A percentile compares a stretch with the other conserved stretches of the same genome.
Conservation (phyloP, 2,329 filamentous ascomycete species). For the Aspergillus sp. region DNA sequence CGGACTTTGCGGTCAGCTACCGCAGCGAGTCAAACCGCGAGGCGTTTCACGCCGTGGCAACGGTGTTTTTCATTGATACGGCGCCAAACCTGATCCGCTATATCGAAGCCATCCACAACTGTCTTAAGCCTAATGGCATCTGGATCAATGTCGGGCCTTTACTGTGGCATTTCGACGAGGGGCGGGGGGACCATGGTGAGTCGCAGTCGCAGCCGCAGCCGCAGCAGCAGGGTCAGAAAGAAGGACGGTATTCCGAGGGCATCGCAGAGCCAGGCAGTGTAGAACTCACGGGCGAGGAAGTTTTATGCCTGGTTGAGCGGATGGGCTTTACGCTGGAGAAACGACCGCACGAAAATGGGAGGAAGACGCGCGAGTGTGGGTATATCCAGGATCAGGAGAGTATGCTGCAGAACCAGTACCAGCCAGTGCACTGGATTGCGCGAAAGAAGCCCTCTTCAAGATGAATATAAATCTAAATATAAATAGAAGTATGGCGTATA, state of each 20-base stretch:
- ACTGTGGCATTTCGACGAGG: slow-evolving; percentile 88
- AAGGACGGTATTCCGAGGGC: slow-evolving; percentile 39
- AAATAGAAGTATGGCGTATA: neutral
- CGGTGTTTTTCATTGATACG: slow-evolving; percentile 95
- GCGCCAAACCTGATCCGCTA: slow-evolving; percentile 89
- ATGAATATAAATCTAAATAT: neutral
- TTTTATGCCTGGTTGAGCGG: slow-evolving; percentile 62
- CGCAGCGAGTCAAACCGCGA: slow-evolving; percentile 52
- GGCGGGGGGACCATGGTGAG: neutral
- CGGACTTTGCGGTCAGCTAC: slow-evolving; percentile 88
- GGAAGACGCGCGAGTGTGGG: slow-evolving; percentile 38
- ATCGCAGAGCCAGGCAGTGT: slow-evolving; percentile 86
- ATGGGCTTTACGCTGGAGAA: slow-evolving; percentile 70
- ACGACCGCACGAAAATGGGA: slow-evolving; percentile 48
- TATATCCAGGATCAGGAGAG: slow-evolving; percentile 81
- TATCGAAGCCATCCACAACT: slow-evolving; percentile 71
- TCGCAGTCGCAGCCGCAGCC: slow-evolving; percentile 11
- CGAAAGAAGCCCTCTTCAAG: slow-evolving; percentile 48
- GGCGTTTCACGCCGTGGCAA: slow-evolving; percentile 71
- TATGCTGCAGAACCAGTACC: slow-evolving; percentile 79
- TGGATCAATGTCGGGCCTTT: slow-evolving; percentile 87
- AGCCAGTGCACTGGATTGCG: slow-evolving; percentile 76
- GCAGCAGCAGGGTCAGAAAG: slow-evolving; percentile 14
- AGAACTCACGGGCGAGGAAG: slow-evolving; percentile 83
- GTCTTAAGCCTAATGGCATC: slow-evolving; percentile 66